Conservation (phyloP, 2,329 filamentous ascomycete genomes). For the Ceratocystis cubensis region DNA sequence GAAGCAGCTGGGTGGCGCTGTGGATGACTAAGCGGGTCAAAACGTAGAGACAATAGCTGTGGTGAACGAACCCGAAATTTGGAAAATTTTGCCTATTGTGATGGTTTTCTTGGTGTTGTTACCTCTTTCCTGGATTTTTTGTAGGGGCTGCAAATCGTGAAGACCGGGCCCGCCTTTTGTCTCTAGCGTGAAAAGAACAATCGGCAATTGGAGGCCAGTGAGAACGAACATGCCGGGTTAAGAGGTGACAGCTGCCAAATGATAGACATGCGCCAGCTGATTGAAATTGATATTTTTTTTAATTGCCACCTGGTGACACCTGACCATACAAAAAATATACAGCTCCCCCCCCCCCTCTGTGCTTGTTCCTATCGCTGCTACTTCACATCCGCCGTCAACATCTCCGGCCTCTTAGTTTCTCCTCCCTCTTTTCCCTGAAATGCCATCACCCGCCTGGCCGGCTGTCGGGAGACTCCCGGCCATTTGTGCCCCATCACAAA, state of each 20-base stretch:
- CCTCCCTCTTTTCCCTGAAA: background rate
- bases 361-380: no score
- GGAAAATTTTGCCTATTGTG: background rate
- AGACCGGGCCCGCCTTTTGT: background rate
- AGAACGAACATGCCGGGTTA: background rate
- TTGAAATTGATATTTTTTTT: accelerated
- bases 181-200: background rate
- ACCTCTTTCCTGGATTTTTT: background rate
- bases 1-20: background rate
- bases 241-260: background rate
- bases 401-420: background rate
- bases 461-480: conserved; percentile 11
- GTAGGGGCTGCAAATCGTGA: conserved; percentile 3
- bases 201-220: background rate
- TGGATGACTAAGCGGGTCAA: background rate
- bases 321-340: background rate
- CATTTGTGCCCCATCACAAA: background rate
- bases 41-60: background rate
- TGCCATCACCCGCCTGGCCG: background rate
- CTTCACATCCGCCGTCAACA: background rate
- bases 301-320: background rate
- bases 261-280: background rate
- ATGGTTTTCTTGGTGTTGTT: background rate
- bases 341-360: background rate
- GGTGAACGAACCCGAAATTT: background rate